Base-by-base conservation (phyloP, 1,139 yeast genomes). In the Candida freyschussii region DNA sequence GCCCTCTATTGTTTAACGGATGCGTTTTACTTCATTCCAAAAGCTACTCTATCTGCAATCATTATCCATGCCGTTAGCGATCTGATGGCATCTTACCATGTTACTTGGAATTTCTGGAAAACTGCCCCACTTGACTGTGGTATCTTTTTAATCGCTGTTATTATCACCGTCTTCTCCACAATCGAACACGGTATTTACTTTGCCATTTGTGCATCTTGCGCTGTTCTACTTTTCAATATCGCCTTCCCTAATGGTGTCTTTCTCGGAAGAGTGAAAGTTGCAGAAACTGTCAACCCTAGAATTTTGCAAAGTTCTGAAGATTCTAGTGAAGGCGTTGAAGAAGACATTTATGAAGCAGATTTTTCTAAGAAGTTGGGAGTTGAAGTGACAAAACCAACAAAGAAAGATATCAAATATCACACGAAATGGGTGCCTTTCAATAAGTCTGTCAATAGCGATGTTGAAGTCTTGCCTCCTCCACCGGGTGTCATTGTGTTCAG, bases 11-110 rank as follows among this genome's bases (percentile, higher is more conserved):
- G 82, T 37, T 72, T 89, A 48, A 86, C 96, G 9, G 68, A 68
- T 33, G 81, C 94, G 5, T 89, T 89, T 65, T 85, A 69, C 66
- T 89, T 75, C 63, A 89, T 89, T 58, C 95, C 96, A 36, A 86
- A 83, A 52, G 95, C 96, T 10, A 75, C 89, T 2, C 68, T 89
- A 40, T 67, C 78, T 46, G 96, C 96, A 2, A 77, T 89, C 45
- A 87, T 89, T 48, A 89, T 89, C 50, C 96, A 89, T 59, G 96
- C 96, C n/a, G 97, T 89, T 16, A 75, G 84, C 29, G 96, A 87
- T 62, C 72, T 89, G 57, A 65, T 87, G 45, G 82, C 95, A 5
- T 69, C 76, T 35, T 86, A 79, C 54, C 71, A 72, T 48, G 72
- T 79, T 4, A 75, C 95, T 10, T 76, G 75, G 72, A 75, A 69